Conservation (phyloP, 2,329 filamentous ascomycete genomes). For the Chaetomiaceae sp. region DNA sequence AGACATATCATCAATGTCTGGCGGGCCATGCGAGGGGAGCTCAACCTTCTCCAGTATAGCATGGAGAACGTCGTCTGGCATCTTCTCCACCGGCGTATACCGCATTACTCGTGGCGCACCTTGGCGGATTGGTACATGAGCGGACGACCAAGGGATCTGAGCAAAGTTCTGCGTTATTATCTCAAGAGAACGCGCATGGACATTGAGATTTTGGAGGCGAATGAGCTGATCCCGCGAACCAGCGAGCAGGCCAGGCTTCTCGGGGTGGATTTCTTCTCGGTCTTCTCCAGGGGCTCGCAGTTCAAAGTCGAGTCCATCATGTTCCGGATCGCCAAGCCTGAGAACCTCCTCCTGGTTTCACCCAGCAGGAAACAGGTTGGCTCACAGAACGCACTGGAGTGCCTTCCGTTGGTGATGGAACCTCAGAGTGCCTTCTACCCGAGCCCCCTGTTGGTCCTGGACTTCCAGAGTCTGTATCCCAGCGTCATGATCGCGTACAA, state of each 20-base stretch:
- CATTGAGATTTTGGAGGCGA: slow-evolving; percentile 84
- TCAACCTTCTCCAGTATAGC: slow-evolving; percentile 88
- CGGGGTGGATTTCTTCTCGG: slow-evolving; percentile 94
- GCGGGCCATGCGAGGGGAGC: slow-evolving; percentile 89
- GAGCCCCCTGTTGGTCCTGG: slow-evolving; percentile 82
- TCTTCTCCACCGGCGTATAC: slow-evolving; percentile 78
- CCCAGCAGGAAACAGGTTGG: slow-evolving; percentile 90
- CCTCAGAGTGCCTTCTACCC: slow-evolving; percentile 92
- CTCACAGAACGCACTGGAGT: slow-evolving; percentile 89
- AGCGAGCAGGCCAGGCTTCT: slow-evolving; percentile 91
- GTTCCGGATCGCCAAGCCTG: slow-evolving; percentile 96
- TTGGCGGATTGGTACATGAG: slow-evolving; percentile 79
- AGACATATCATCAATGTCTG: slow-evolving; percentile 96
- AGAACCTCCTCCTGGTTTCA: slow-evolving; percentile 86
- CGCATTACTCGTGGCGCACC: slow-evolving; percentile 75
- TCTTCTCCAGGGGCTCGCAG: slow-evolving; percentile 90
- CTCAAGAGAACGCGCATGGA: slow-evolving; percentile 70
- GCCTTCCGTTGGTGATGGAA: slow-evolving; percentile 93
- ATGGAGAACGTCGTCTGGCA: slow-evolving; percentile 96
- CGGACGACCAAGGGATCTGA: slow-evolving; percentile 61
- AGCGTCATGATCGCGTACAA: slow-evolving; percentile 99
- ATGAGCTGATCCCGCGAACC: slow-evolving; percentile 81
- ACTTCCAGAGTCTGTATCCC: slow-evolving; percentile 94
- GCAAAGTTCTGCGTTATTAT: slow-evolving; percentile 75
- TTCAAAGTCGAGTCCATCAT: slow-evolving; percentile 99